Base-by-base conservation (phyloP, 306 rosid genomes). In the Adenanthera pavonina region DNA sequence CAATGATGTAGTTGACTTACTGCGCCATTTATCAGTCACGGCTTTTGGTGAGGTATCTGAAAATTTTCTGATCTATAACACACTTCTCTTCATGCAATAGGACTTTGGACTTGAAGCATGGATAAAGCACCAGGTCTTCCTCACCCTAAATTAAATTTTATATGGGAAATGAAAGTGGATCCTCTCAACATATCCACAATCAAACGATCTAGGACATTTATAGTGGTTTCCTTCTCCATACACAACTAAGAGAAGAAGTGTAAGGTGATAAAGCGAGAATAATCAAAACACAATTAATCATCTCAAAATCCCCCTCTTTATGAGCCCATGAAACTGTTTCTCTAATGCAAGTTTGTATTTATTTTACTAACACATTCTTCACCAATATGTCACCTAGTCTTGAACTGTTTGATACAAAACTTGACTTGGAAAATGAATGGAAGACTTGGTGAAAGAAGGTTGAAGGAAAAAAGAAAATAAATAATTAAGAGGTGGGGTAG, bases 161-260 rank as follows among this genome's bases (percentile, higher is more conserved):
- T 25, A 25, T 25, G 30, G 30, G 79, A 86, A 84, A 74, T 87
- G 89, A 69, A 77, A 84, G 13, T 10, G 16, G 3, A 86, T 68
- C 6, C 3, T 51, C 40, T 78, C 81, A 34, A 74, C 25, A 7
- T 2, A 0, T 17, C 83, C 83, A 77, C 89, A 77, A 0, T 0
- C 9, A 75, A 86, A 86, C 8, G 81, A 80, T 34, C 1, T 17
- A 16, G 83, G 76, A 77, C 89, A 86, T 35, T 62, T 35, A 30
- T 6, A 43, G 9, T 19, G 4, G n/a, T 13, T 0, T 20, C 62
- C 56, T 19, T 13, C 33, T 52, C 5, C 84, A 69, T 78, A 4
- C 16, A 34, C 59, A 30, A 49, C 82, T 0, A 60, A 72, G 52
- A 83, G 19, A 35, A 80, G 38, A 38, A 76, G 41, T 12, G 36